These are phyloP conservation scores for Barbatosphaeria neglecta DNA, from an alignment of 495 filamentous ascomycete genomes.

Conservation along the genomic window DNA sequence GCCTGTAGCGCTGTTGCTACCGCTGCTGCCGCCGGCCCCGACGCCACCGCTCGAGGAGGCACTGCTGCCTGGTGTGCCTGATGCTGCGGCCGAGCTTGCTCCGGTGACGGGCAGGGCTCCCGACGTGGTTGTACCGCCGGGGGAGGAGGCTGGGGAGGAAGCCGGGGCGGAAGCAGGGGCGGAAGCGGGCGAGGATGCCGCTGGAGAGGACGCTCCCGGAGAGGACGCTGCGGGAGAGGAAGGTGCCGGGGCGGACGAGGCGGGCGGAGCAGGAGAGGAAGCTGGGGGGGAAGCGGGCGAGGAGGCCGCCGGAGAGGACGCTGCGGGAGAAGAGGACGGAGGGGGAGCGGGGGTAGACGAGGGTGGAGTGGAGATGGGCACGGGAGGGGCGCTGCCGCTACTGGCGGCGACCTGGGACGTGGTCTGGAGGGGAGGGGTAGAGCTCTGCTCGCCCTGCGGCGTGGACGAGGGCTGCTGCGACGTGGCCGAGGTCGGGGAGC, in stretches of 20 bases:
- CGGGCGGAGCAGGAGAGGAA: not conserved
- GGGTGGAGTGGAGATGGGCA: constrained; percentile 8
- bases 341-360: constrained; percentile 6
- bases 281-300: not conserved
- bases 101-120: not conserved
- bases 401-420: constrained; percentile 12
- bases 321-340: not conserved
- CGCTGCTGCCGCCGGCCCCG: not conserved
- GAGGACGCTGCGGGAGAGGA: not conserved
- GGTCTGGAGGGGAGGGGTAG: constrained; percentile 5
- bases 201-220: not conserved
- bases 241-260: not conserved
- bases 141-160: not conserved
- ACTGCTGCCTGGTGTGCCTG: not conserved
- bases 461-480: constrained; percentile 2
- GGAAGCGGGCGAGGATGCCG: not conserved
- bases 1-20: not conserved
- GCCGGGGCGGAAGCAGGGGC: not conserved
- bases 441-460: constrained; percentile 9
- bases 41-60: not conserved
- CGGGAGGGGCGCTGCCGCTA: constrained; percentile 8
- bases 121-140: not conserved
- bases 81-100: not conserved
- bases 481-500: constrained; percentile 5
- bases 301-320: not conserved